Evolutionary conservation across 371 early-diverging fungal genomes (phyloP), one percentile per base, ranked within the genome.

Genomic region (Mortierella sp.): DNA sequence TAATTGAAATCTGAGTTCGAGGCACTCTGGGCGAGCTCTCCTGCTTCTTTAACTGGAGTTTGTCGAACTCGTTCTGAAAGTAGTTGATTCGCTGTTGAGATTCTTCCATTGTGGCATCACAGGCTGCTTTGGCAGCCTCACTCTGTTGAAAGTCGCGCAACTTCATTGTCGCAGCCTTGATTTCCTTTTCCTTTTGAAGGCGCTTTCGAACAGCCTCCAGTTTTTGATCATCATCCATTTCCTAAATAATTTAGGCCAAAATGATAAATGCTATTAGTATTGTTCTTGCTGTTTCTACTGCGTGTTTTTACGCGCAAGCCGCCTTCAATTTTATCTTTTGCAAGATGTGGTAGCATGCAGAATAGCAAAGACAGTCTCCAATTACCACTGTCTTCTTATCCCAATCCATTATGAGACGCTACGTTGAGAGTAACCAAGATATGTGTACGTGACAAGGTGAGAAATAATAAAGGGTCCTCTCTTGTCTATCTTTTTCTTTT

Each of bases 31-130:
- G 75, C 5, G 67, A 39, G 14, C 40, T 57, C 62, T 76, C 76
- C 63, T 66, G 70, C 28, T 58, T 60, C 52, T 51, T 76, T 18
- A 70, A 47, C 54, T 72, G 66, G 30, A 94, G 76, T 64, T 89
- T 88, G 49, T 83, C 78, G 43, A 93, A 81, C 76, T 95, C 93
- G 14, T 85, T 87, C 40, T 91, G 90, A 57, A 97, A 91, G 68
- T 91, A 97, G 47, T 91, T 90, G 80, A 97, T 88, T 35, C 94
- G 93, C 67, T 91, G 91, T 79, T 94, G 91, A 32, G 90, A 89
- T 62, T 97, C 95, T 30, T 78, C 83, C 49, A 96, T 86, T 66
- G 93, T 89, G 54, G 87, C 85, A 73, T 96, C 93, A 74, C 94
- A 93, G 64, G 93, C 89, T 40, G 92, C 81, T 62, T 51, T 80